Evolutionary conservation across 306 rosid genomes (phyloP), one percentile per base, ranked within the genome.

Genomic region (Macrotyloma uniflorum): DNA sequence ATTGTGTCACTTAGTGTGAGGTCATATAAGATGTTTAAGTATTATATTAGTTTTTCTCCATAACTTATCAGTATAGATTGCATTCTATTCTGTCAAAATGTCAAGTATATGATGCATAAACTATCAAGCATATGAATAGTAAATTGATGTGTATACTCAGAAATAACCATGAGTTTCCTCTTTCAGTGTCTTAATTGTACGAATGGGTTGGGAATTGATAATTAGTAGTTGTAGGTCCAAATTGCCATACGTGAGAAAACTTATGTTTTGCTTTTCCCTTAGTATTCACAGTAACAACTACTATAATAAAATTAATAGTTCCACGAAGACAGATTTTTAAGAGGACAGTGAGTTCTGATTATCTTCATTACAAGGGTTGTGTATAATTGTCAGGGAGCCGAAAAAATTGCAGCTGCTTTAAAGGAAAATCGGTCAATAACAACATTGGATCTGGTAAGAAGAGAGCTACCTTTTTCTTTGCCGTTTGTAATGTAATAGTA

Each of bases 401-500:
- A 86, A 83, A 90, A 86, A 75, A 87, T 95, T 81, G 97, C 96
- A 36, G 92, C 87, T 50, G 98, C 98, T 74, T 82, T 92, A 79
- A 95, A 91, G 96, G 91, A 95, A 82, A 95, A 95, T 81, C 88
- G 98, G 35, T 82, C 97, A 45, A 86, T 95, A 85, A 78, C 84
- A 69, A 91, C 91, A 62, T 22, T 91, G 80, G 98, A 95, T 74
- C 81, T 92, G 98, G 98, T 95, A 79, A 82, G 93, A 47, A 22
- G 59, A 70, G 58, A 35, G 14, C 43, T 13, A 11, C 43, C 73
- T 79, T 72, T 28, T 54, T 18, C 38, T 66, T 77, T 61, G 14
- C 35, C 55, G 9, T 65, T 8, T 45, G 11, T 36, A 36, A 36
- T 8, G 26, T 28, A 57, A 32, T 20, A 75, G 26, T 6, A 57